Conservation (phyloP, 2,329 filamentous ascomycete species). For the Aspergillus ustus region DNA sequence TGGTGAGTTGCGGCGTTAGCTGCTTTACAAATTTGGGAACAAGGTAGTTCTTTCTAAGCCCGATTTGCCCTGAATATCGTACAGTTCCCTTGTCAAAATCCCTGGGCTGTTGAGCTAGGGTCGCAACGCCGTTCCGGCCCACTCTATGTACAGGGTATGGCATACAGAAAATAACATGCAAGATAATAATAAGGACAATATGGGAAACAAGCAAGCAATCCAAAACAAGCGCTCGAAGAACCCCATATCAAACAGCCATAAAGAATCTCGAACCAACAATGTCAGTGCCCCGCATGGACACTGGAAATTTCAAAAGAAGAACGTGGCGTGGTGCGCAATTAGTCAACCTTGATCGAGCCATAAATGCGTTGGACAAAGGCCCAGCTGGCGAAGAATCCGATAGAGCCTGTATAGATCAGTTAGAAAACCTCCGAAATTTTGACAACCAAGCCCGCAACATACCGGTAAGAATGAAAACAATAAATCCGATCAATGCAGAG, state of each 20-base stretch:
- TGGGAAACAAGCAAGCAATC: background rate
- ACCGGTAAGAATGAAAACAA: slow-evolving; percentile 96
- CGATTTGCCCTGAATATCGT: slow-evolving; percentile 5
- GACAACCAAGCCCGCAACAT: slow-evolving; percentile 45
- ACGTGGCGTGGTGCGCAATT: slow-evolving; percentile 17
- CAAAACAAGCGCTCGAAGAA: slow-evolving; percentile 10
- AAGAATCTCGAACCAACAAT: background rate
- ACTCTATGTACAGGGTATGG: slow-evolving; percentile 23
- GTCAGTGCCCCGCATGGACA: background rate
- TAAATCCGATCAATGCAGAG: slow-evolving; percentile 81
- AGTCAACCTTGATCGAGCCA: slow-evolving; percentile 97
- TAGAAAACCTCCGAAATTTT: slow-evolving; percentile 5
- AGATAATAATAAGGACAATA: background rate
- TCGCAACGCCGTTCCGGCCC: slow-evolving; percentile 17
- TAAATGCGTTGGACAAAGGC: slow-evolving; percentile 94
- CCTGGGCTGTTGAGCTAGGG: background rate
- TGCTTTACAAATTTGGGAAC: background rate
- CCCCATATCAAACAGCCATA: background rate
- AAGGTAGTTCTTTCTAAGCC: background rate
- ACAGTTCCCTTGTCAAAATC: slow-evolving; percentile 2
- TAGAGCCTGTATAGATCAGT: slow-evolving; percentile 67
- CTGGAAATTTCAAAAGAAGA: background rate
- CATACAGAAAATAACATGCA: slow-evolving; percentile 1
- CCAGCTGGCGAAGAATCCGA: slow-evolving; percentile 95
- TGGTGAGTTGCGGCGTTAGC: slow-evolving; percentile 1